A percentile compares a stretch with the other conserved stretches of the same genome.
phyloP scores from a whole-genome alignment of 768 basidiomycete species.

The Trametes sanguinea region DNA sequence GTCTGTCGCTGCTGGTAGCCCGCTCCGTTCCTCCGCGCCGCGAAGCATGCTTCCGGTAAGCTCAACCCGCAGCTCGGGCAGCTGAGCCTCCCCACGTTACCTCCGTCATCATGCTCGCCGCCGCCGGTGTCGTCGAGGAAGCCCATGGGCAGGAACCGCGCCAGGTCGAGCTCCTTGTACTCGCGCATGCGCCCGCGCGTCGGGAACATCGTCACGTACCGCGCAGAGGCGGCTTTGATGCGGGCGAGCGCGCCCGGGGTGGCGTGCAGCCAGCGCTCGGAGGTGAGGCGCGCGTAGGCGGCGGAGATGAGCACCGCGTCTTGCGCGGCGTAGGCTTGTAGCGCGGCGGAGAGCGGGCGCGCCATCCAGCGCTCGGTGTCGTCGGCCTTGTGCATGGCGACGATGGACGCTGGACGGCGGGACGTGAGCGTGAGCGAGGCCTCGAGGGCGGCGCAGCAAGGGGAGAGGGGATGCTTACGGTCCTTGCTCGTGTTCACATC shows the following conservation, averaged over 20 bases:
- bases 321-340: conserved; percentile 45
- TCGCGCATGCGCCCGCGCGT: conserved; percentile 14
- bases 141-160: conserved; percentile 23
- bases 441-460: not conserved
- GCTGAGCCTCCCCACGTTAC: not conserved
- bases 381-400: conserved; percentile 38
- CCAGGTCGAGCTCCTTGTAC: conserved; percentile 16
- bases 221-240: conserved; percentile 21
- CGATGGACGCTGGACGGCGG: conserved; percentile 34
- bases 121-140: conserved; percentile 19
- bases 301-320: conserved; percentile 43
- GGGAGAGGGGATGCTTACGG: not conserved
- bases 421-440: too few species aligned
- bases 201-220: conserved; percentile 25
- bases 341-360: conserved; percentile 39
- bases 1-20: conserved; percentile 7
- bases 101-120: not conserved
- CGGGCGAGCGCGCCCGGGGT: not conserved
- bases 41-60: conserved; percentile 15
- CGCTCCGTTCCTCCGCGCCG: not conserved
- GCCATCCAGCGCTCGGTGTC: conserved; percentile 36
- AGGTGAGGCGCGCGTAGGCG: conserved; percentile 38
- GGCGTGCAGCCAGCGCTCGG: conserved; percentile 18
- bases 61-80: conserved; percentile 20
- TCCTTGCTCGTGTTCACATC: not conserved